phyloP scores from a whole-genome alignment of 2,329 filamentous ascomycete species.

The Meredithiella fracta region DNA sequence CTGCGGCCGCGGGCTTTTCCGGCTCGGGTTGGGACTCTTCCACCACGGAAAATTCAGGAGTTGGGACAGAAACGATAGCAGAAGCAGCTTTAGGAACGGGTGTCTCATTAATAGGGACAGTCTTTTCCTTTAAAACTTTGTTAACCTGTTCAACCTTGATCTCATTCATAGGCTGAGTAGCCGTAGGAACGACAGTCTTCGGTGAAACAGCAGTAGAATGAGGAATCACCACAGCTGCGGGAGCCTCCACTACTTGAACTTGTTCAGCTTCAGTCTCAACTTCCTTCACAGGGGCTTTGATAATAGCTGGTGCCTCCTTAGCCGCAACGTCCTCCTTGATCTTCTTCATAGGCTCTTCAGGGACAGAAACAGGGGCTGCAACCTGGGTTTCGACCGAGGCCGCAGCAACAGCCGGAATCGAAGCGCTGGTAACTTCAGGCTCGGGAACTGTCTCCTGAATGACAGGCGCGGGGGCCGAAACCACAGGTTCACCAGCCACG shows the following conservation, averaged over 20 bases:
- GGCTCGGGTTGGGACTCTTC: not conserved
- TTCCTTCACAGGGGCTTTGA: constrained; percentile 6
- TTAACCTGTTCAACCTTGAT: not conserved
- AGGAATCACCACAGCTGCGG: not conserved
- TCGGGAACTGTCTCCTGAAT: not conserved
- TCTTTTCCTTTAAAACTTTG: not conserved
- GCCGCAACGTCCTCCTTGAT: constrained; percentile 3
- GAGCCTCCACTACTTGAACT: not conserved
- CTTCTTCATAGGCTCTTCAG: not conserved
- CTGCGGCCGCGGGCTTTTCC: constrained; percentile 4
- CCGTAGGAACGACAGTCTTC: not conserved
- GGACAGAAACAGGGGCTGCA: not conserved
- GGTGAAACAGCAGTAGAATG: not conserved
- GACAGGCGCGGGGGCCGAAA: not conserved
- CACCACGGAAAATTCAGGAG: not conserved
- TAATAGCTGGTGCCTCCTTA: not conserved
- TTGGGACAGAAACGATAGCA: not conserved
- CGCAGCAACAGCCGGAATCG: not conserved
- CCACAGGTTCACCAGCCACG: not conserved
- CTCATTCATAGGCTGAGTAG: not conserved
- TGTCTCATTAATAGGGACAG: not conserved
- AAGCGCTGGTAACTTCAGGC: not conserved
- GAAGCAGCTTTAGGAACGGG: not conserved
- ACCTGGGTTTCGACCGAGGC: not conserved
- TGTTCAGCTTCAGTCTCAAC: not conserved